Evolutionary conservation across 331 rosid species (phyloP).

Genomic region (Acacia concinna): DNA sequence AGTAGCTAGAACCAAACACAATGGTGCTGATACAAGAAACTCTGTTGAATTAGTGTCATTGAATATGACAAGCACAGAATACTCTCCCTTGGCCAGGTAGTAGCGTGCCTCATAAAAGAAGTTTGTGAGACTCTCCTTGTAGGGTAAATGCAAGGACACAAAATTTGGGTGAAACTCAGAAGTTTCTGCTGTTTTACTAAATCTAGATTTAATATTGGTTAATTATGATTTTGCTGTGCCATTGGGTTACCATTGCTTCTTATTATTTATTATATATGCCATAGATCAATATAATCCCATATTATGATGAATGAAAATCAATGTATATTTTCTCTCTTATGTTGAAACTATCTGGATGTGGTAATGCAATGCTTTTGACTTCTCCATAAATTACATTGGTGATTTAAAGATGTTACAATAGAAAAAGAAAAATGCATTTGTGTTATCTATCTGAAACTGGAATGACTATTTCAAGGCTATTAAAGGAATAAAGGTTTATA

Average conservation of each 20-base stretch:
- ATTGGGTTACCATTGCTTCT: background rate
- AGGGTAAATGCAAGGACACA: background rate
- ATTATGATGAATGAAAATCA: background rate
- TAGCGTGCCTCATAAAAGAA: background rate
- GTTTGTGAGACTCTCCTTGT: background rate
- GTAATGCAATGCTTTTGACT: background rate
- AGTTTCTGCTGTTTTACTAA: background rate
- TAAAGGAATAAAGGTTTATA: background rate
- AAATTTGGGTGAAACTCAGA: background rate
- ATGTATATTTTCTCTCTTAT: background rate
- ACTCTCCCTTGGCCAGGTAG: slow-evolving; percentile 13
- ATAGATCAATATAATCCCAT: background rate
- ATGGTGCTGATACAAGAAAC: background rate
- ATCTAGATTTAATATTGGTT: background rate
- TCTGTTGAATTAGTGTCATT: background rate
- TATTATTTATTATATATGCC: background rate
- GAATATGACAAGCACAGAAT: background rate
- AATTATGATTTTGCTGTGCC: background rate
- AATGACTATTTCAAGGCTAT: background rate
- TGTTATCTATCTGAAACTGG: background rate
- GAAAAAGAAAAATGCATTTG: background rate
- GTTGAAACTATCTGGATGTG: background rate
- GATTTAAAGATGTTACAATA: background rate
- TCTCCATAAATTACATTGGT: background rate
- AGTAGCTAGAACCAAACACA: background rate